Evolutionary conservation across 306 rosid species (phyloP).

Genomic region (Castanea sativa): DNA sequence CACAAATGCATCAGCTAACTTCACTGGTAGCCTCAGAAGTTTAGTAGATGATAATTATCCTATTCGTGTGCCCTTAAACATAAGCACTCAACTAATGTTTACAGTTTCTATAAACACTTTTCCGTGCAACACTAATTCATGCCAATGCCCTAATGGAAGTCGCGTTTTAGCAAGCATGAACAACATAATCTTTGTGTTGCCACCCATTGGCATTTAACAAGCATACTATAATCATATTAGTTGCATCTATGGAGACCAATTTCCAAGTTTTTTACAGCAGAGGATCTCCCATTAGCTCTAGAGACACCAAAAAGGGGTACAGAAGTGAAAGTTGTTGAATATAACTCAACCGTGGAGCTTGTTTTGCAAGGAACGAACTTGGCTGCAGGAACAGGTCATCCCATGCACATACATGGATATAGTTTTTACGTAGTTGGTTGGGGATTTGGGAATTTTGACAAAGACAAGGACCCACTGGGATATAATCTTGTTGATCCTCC

Average conservation of each 20-base stretch:
- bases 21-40: conserved; percentile 36
- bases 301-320: conserved; percentile 29
- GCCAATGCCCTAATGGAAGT: conserved; percentile 28
- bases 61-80: conserved; percentile 30
- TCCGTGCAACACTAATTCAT: conserved; percentile 30
- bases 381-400: conserved; percentile 43
- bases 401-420: conserved; percentile 62
- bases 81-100: conserved; percentile 20
- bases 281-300: conserved; percentile 18
- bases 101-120: conserved; percentile 40
- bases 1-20: conserved; percentile 30
- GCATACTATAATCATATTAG: conserved; percentile 40
- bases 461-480: conserved; percentile 24
- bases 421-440: conserved; percentile 45
- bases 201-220: conserved; percentile 20
- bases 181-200: conserved; percentile 49
- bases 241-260: conserved; percentile 22
- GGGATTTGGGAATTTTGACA: conserved; percentile 58
- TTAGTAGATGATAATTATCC: conserved; percentile 31
- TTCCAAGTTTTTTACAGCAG: conserved; percentile 37
- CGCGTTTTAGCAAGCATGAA: conserved; percentile 49
- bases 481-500: conserved; percentile 62
- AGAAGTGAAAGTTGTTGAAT: conserved; percentile 38
- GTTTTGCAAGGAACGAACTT: conserved; percentile 50
- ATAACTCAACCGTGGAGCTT: conserved; percentile 32